Conservation (phyloP, 306 rosid species). For the Lathyrus aphaca region DNA sequence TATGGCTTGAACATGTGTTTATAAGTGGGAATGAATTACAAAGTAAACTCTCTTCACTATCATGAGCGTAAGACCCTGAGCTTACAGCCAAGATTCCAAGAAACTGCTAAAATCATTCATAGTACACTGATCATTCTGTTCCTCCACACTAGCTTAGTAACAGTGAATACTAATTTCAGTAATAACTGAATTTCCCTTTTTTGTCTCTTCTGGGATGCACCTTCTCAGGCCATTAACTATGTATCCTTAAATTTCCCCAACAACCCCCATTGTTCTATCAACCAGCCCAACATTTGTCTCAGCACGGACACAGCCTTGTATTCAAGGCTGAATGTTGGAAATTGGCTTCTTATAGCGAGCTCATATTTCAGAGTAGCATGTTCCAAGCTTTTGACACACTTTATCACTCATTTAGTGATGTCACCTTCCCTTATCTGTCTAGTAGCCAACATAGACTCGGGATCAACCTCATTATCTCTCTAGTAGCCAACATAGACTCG, state of each 20-base stretch:
- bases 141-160: not conserved
- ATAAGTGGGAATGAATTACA: not conserved
- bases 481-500: not conserved
- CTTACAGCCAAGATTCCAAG: no score
- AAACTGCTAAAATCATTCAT: not conserved
- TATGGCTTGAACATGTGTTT: no score
- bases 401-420: conserved; percentile 5
- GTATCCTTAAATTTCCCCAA: conserved; percentile 7
- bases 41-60: not conserved
- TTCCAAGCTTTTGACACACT: not conserved
- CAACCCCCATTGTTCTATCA: not conserved
- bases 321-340: not conserved
- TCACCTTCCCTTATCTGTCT: not conserved
- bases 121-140: not conserved
- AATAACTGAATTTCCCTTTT: not conserved
- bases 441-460: not conserved
- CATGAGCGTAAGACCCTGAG: not conserved
- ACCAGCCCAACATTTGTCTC: not conserved
- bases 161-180: not conserved
- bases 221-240: conserved; percentile 3
- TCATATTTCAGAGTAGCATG: not conserved
- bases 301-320: not conserved
- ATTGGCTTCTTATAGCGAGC: not conserved
- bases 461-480: not conserved
- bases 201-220: conserved; percentile 3